Conservation (phyloP, 306 rosid species). For the Vicia faba region DNA sequence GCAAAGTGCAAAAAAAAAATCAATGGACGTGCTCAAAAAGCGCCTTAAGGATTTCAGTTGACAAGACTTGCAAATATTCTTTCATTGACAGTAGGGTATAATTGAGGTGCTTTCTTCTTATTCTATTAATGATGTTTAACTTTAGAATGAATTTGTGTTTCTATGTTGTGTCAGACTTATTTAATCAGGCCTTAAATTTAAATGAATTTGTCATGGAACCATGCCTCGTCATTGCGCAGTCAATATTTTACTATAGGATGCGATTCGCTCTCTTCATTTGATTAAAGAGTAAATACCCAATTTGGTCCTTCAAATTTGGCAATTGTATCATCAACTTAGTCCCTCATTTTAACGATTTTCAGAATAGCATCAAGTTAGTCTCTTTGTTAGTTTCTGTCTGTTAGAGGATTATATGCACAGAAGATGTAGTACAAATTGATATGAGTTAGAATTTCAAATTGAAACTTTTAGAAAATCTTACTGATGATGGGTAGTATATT, state of each 20-base stretch:
- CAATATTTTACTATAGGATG: neutral
- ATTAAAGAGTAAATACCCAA: neutral
- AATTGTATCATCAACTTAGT: too few relatives aligned
- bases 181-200: slow-evolving; percentile 16
- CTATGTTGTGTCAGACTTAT: slow-evolving; percentile 15
- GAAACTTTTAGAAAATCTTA: too few relatives aligned
- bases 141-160: slow-evolving; percentile 30
- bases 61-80: slow-evolving; percentile 35
- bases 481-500: too few relatives aligned
- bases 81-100: slow-evolving; percentile 42
- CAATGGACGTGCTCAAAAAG: slow-evolving; percentile 82
- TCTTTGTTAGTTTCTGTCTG: neutral
- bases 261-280: neutral
- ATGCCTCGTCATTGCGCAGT: slow-evolving; percentile 18
- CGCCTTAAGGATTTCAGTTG: slow-evolving; percentile 82
- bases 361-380: neutral
- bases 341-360: too few relatives aligned
- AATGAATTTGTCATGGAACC: slow-evolving; percentile 19
- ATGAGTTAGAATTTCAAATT: too few relatives aligned
- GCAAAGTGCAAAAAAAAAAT: slow-evolving; percentile 79
- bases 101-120: slow-evolving; percentile 8
- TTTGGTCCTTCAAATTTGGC: neutral
- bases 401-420: neutral
- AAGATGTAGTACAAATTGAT: too few relatives aligned
- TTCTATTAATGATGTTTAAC: slow-evolving; percentile 33